Percentiles rank a stretch among this genome's conserved stretches.
These are phyloP conservation scores for Colletotrichum sp. DNA, from an alignment of 2,329 filamentous ascomycete genomes.

Conservation along the genomic window DNA sequence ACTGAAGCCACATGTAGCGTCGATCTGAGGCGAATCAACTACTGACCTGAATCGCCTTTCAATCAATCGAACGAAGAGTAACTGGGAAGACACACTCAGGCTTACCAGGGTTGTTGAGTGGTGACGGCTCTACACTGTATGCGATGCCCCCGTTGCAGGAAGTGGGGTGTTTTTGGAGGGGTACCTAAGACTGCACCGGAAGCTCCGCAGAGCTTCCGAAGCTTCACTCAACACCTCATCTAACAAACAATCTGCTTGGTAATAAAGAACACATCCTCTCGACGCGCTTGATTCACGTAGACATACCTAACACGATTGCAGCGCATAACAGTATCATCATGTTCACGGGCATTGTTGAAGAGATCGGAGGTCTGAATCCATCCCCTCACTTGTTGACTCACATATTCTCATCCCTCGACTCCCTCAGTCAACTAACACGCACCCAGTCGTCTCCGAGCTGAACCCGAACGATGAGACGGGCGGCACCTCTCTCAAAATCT, in stretches of 20 bases:
- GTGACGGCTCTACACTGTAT: background rate
- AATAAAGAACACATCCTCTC: background rate
- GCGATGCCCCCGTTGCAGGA: background rate
- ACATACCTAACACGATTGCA: background rate
- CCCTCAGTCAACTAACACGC: conserved; percentile 23
- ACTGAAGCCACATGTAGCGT: background rate
- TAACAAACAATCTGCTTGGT: background rate
- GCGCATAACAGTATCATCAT: conserved; percentile 51
- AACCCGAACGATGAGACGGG: conserved; percentile 81
- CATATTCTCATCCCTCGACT: background rate
- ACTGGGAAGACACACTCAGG: background rate
- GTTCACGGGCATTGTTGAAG: conserved; percentile 96
- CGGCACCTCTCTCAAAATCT: conserved; percentile 90
- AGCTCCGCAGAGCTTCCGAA: conserved; percentile 2
- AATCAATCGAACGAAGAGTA: background rate
- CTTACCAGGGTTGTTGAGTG: background rate
- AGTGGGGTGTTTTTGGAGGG: conserved; percentile 15
- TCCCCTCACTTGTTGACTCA: background rate
- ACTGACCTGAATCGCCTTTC: background rate
- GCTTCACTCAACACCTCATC: background rate
- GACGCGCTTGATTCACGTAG: background rate
- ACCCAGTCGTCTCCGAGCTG: conserved; percentile 81
- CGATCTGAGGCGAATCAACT: background rate
- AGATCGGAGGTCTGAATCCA: conserved; percentile 80
- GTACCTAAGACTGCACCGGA: background rate